A percentile compares a stretch with the other conserved stretches of the same genome.
Evolutionary conservation across 371 early-diverging fungal species (phyloP).

Genomic region (Apophysomyces elegans): DNA sequence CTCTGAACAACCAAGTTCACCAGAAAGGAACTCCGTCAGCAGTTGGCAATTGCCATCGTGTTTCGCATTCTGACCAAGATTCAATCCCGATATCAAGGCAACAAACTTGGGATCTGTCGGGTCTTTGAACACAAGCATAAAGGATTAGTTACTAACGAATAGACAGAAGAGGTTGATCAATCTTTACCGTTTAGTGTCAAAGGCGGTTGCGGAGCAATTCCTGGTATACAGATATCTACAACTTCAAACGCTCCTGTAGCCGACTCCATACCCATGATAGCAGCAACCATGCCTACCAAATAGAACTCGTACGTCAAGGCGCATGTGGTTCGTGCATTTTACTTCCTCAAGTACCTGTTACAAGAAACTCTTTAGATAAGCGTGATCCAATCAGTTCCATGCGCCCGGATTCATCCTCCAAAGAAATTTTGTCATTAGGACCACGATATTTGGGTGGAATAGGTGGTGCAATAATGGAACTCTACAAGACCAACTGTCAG

Average conservation of each 20-base stretch:
- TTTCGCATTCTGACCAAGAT: slow-evolving; percentile 55
- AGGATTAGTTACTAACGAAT: not conserved
- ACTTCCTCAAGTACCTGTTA: slow-evolving; percentile 60
- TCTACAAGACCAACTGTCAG: slow-evolving; percentile 37
- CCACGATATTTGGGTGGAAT: slow-evolving; percentile 67
- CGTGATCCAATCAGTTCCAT: slow-evolving; percentile 64
- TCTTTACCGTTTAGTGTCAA: slow-evolving; percentile 17
- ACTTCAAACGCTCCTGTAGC: slow-evolving; percentile 81
- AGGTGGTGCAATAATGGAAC: slow-evolving; percentile 67
- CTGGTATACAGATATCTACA: slow-evolving; percentile 79
- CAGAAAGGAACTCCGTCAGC: slow-evolving; percentile 78
- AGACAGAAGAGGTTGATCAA: slow-evolving; percentile 9
- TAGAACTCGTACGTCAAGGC: not conserved
- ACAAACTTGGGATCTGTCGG: slow-evolving; percentile 60
- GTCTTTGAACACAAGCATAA: slow-evolving; percentile 3
- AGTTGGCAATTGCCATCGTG: slow-evolving; percentile 66
- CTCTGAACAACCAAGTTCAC: slow-evolving; percentile 67
- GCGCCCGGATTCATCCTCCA: slow-evolving; percentile 95
- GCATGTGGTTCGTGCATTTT: not conserved
- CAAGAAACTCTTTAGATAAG: slow-evolving; percentile 55
- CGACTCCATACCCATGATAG: slow-evolving; percentile 74
- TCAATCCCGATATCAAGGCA: slow-evolving; percentile 84
- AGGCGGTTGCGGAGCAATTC: slow-evolving; percentile 62
- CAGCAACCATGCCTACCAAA: slow-evolving; percentile 71
- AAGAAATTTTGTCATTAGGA: slow-evolving; percentile 62